A percentile compares a stretch with the other conserved stretches of the same genome.
phyloP scores from a whole-genome alignment of 352 stramenopile species.

The Phytopythium chamaehyphon region DNA sequence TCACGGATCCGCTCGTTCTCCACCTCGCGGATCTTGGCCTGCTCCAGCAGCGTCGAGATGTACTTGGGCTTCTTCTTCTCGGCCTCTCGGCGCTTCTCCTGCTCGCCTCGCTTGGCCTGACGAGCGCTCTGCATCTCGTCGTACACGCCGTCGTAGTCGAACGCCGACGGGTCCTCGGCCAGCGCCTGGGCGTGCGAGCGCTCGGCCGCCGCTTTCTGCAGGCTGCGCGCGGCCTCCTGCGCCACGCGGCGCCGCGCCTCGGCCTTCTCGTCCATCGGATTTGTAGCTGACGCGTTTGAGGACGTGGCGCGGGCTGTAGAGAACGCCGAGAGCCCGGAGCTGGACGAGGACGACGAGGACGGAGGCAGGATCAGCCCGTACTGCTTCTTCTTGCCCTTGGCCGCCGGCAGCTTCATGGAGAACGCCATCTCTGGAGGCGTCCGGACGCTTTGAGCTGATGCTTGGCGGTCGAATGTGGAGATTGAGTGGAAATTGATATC shows the following conservation, averaged over 20 bases:
- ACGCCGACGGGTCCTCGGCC: conserved; percentile 78
- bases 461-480: too few relatives aligned
- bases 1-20: conserved; percentile 89
- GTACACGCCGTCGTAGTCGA: conserved; percentile 91
- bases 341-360: not conserved
- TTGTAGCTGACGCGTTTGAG: too few relatives aligned
- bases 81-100: conserved; percentile 39
- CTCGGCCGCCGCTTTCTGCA: conserved; percentile 48
- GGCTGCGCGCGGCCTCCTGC: conserved; percentile 44
- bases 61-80: conserved; percentile 86
- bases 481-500: too few relatives aligned
- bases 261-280: conserved; percentile 3
- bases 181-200: conserved; percentile 50
- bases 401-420: conserved; percentile 51
- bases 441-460: too few relatives aligned
- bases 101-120: conserved; percentile 28
- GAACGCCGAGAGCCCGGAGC: not conserved
- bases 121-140: conserved; percentile 70
- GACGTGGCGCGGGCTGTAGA: not conserved
- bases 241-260: conserved; percentile 25
- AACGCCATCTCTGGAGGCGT: conserved; percentile 36
- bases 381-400: conserved; percentile 40
- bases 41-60: conserved; percentile 85
- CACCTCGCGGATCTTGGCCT: conserved; percentile 87
- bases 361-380: conserved; percentile 41